phyloP scores from a whole-genome alignment of 1,284 basidiomycete species.

The Mycosarcoma mackinlayi region DNA sequence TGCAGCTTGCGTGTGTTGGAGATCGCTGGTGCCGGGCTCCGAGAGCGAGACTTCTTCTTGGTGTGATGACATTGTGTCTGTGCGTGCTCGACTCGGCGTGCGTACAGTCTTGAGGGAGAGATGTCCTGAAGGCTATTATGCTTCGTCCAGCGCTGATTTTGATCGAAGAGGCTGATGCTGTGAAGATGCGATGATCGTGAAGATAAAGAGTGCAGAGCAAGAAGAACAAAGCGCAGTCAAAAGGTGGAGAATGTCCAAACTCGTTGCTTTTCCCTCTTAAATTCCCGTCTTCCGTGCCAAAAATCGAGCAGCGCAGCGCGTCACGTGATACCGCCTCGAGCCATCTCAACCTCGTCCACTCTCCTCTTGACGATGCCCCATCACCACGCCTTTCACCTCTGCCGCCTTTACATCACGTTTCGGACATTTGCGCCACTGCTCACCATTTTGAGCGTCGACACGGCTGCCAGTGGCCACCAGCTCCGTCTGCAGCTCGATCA shows the following conservation, averaged over 20 bases:
- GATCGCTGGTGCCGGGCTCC: slow-evolving; percentile 34
- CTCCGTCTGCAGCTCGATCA: background rate
- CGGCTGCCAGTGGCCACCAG: background rate
- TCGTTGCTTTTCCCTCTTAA: background rate
- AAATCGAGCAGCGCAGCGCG: slow-evolving; percentile 1
- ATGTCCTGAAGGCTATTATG: too few relatives aligned
- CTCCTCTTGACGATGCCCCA: slow-evolving; percentile 5
- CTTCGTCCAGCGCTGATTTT: too few relatives aligned
- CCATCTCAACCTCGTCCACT: slow-evolving; percentile 20
- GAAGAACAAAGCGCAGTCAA: slow-evolving; percentile 9
- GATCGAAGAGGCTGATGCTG: background rate
- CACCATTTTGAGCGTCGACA: background rate
- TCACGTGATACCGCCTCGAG: slow-evolving; percentile 29
- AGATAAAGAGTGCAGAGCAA: slow-evolving; percentile 10
- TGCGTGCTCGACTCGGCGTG: too few relatives aligned
- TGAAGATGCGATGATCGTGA: background rate
- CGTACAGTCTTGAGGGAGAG: too few relatives aligned
- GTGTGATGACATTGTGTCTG: slow-evolving; percentile 35
- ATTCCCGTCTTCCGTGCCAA: slow-evolving; percentile 37
- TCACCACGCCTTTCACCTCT: background rate
- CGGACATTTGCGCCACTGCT: background rate
- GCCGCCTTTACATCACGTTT: too few relatives aligned
- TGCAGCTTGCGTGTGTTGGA: slow-evolving; percentile 13
- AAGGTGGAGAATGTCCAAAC: slow-evolving; percentile 25
- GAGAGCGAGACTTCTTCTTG: slow-evolving; percentile 50